Evolutionary conservation across 352 stramenopile species (phyloP).

Genomic region (Phytopythium mirpurense): DNA sequence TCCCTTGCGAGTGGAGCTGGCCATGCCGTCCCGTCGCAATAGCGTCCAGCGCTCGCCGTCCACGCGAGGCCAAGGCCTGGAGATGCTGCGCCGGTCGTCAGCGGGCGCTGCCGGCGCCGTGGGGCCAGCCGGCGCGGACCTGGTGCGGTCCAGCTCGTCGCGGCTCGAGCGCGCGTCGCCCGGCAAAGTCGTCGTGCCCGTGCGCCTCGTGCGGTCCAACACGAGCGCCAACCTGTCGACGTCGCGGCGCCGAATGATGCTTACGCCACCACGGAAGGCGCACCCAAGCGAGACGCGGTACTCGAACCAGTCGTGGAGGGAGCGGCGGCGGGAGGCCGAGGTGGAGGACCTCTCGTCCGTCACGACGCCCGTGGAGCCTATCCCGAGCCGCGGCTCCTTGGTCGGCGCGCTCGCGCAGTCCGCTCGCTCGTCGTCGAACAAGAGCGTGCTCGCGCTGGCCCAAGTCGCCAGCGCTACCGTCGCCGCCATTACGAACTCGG

Average conservation of each 20-base stretch:
- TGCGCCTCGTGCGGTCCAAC: slow-evolving; percentile 7
- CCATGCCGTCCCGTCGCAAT: not conserved
- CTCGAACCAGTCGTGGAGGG: slow-evolving; percentile 23
- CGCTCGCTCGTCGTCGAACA: slow-evolving; percentile 1
- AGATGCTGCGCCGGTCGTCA: not conserved
- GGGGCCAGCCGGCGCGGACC: not conserved
- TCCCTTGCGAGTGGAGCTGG: too few species aligned
- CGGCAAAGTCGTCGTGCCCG: not conserved
- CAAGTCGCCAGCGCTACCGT: slow-evolving; percentile 5
- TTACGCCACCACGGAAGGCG: slow-evolving; percentile 12
- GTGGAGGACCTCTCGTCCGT: slow-evolving; percentile 8
- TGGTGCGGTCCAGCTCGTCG: not conserved
- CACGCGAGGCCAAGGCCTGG: not conserved
- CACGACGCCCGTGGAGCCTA: slow-evolving; percentile 5
- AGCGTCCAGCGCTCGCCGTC: slow-evolving; percentile 1
- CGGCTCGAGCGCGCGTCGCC: not conserved
- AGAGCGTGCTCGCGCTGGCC: slow-evolving; percentile 3
- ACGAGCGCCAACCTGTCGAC: slow-evolving; percentile 9
- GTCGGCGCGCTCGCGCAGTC: slow-evolving; percentile 3
- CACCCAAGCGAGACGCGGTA: slow-evolving; percentile 27
- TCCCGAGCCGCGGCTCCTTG: not conserved
- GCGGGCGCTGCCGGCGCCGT: not conserved
- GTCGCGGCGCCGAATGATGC: slow-evolving; percentile 1
- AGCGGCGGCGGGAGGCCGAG: slow-evolving; percentile 15
- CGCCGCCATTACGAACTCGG: not conserved